Evolutionary conservation across 2,329 filamentous ascomycete species (phyloP), one percentile per base, ranked within the genome.

Genomic region (Lecanicillium sp.): DNA sequence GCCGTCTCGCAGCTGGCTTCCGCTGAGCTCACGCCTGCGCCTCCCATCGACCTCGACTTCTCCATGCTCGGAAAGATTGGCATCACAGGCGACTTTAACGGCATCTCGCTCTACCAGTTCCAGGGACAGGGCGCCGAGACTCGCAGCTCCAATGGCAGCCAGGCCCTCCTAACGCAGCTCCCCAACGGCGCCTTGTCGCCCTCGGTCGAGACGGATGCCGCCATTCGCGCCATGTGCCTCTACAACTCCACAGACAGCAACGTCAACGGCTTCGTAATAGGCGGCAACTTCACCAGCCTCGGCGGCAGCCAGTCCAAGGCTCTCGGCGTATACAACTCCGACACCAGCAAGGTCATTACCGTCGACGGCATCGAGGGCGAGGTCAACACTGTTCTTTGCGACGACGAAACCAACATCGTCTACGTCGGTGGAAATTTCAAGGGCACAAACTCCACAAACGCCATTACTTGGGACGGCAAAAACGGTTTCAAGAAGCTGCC

Each of bases 261-360:
- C 5, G 68, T 84, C 49, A 73, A 78, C n/a, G 84, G 86, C 33
- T 79, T 97, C 23, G 78, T 97, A 40, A 78, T 98, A 14, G 93
- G 87, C 48, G 93, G 93, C 40, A 97, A 97, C 70, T 98, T 98
- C 63, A 97, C 93, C 26, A 94, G 88, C 64, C 70, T 98, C 53
- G 87, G 84, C 51, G 83, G 83, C 50, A 76, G 84, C 49, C 71
- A 87, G 60, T 88, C 90, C 2, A 82, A 82, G 45, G 87, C 87
- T 37, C 80, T 94, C 49, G 93, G 90, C 20, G 65, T 94, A 39
- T 90, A 90, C 68, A 81, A 96, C 62, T 81, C 87, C 3, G 79
- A 81, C 54, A 84, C 81, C 4, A 80, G 80, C 37, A 67, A 77
- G 30, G 74, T 96, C 42, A 85, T 80, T 2, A 76, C 89, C n/a